Evolutionary conservation across 2,329 filamentous ascomycete species (phyloP).

Genomic region (Laburnicola sp.): DNA sequence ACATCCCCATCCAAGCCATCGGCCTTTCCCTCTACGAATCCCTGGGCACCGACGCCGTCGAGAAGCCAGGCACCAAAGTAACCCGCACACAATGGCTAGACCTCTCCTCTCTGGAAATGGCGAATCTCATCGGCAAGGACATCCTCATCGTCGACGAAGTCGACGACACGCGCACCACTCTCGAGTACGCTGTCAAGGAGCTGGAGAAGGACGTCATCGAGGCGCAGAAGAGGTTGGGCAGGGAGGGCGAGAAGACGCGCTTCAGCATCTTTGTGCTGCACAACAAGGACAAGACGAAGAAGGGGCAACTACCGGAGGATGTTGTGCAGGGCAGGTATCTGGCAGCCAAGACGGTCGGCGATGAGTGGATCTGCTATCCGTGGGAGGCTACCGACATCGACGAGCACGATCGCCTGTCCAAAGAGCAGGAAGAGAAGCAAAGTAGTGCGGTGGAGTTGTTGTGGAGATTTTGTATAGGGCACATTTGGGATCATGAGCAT

Average conservation of each 20-base stretch:
- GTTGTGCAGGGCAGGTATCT: conserved; percentile 79
- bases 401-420: conserved; percentile 77
- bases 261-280: conserved; percentile 97
- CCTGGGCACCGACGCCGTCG: conserved; percentile 68
- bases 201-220: conserved; percentile 90
- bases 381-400: conserved; percentile 97
- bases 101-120: conserved; percentile 81
- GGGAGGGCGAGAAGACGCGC: conserved; percentile 72
- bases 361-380: conserved; percentile 98
- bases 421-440: conserved; percentile 41
- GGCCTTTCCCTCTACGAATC: conserved; percentile 95
- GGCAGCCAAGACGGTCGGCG: conserved; percentile 84
- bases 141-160: conserved; percentile 94
- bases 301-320: conserved; percentile 77
- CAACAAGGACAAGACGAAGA: conserved; percentile 98
- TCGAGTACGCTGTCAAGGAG: conserved; percentile 92
- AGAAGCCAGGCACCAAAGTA: conserved; percentile 87
- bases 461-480: background rate
- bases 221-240: conserved; percentile 73
- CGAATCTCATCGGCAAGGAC: conserved; percentile 86
- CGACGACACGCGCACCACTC: conserved; percentile 89
- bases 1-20: conserved; percentile 99
- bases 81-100: conserved; percentile 99
- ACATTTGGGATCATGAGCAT: background rate
- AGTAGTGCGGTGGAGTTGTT: background rate